These are phyloP conservation scores for Jaltomata sinuosa DNA, from an alignment of 257 asterid species.

Conservation along the genomic window DNA sequence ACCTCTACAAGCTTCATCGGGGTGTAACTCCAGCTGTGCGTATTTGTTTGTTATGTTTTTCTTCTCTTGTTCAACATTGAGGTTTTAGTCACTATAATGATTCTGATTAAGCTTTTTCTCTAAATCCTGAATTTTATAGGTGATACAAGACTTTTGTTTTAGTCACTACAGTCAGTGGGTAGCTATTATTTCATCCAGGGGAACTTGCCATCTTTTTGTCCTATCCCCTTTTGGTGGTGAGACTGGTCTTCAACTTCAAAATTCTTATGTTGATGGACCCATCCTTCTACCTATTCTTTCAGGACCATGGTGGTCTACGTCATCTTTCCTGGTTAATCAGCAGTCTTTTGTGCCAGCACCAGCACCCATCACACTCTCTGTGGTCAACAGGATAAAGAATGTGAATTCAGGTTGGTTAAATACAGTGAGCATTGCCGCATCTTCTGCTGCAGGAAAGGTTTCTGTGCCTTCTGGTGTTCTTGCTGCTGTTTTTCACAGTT, in stretches of 20 bases:
- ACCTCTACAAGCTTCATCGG: constrained; percentile 39
- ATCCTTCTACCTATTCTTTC: constrained; percentile 25
- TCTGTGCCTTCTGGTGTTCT: constrained; percentile 29
- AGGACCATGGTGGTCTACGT: constrained; percentile 44
- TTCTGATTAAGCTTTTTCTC: background rate
- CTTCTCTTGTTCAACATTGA: background rate
- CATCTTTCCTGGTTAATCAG: constrained; percentile 26
- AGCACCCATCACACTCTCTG: constrained; percentile 27
- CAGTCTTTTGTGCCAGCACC: constrained; percentile 26
- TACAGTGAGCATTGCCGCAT: constrained; percentile 38
- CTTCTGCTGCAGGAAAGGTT: constrained; percentile 36
- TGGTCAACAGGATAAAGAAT: constrained; percentile 33
- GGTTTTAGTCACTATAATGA: background rate
- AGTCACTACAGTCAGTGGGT: constrained; percentile 44
- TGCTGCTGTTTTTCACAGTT: constrained; percentile 36
- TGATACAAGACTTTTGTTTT: constrained; percentile 42
- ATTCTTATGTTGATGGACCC: constrained; percentile 27
- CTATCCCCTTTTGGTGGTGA: constrained; percentile 47
- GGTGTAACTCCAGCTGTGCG: constrained; percentile 49
- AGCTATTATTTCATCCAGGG: constrained; percentile 33
- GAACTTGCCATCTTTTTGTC: constrained; percentile 41
- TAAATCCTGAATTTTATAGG: constrained; percentile 18
- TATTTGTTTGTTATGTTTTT: background rate
- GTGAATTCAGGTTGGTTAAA: constrained; percentile 29
- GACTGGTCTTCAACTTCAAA: constrained; percentile 31